Evolutionary conservation across 192 early-diverging fungal species (phyloP).

Genomic region (Linnemannia elongata): DNA sequence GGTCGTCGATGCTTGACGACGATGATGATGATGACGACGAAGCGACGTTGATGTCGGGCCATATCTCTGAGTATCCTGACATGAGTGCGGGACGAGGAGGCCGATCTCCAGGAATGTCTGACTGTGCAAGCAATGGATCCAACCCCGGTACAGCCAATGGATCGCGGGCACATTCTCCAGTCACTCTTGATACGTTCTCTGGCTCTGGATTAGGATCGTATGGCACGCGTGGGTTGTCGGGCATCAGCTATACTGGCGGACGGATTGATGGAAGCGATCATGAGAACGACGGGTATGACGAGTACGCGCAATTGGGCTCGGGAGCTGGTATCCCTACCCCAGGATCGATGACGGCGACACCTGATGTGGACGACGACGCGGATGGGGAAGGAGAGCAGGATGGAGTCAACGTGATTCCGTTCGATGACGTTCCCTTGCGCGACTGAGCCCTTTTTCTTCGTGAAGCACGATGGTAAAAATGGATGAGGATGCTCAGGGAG

Average conservation of each 20-base stretch:
- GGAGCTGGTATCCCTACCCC: conserved; percentile 33
- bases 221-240: conserved; percentile 9
- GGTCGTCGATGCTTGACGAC: background rate
- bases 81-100: background rate
- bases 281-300: background rate
- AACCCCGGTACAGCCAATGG: conserved; percentile 45
- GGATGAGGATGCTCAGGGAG: too few species aligned
- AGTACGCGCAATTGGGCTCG: background rate
- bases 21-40: conserved; percentile 17
- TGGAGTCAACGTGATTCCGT: conserved; percentile 28
- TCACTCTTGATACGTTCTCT: background rate
- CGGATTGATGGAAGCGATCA: conserved; percentile 26
- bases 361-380: conserved; percentile 4
- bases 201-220: background rate
- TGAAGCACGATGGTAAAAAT: background rate
- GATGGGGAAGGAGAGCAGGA: conserved; percentile 25
- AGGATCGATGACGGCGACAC: background rate
- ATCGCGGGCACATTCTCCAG: conserved; percentile 18
- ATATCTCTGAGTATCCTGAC: background rate
- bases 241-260: conserved; percentile 27
- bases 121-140: conserved; percentile 44
- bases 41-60: background rate
- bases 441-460: background rate
- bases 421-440: background rate
- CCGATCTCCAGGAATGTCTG: conserved; percentile 34